A percentile compares a stretch with the other conserved stretches of the same genome.
Evolutionary conservation across 805 yeast genomes (phyloP).

Genomic region (Candida hispaniensis): DNA sequence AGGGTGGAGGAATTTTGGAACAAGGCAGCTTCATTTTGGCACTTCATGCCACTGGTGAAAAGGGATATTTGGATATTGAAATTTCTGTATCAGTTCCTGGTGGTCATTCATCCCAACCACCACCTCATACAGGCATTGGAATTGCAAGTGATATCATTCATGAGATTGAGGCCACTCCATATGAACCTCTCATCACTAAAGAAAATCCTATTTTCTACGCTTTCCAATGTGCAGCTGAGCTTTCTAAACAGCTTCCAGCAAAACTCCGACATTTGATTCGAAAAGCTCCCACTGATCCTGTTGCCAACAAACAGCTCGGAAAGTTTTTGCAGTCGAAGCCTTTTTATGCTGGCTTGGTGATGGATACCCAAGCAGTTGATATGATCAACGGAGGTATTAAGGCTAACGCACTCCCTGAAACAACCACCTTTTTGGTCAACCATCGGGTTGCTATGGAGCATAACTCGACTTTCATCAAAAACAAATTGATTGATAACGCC

Average conservation of each 20-base stretch:
- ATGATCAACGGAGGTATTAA: conserved; percentile 63
- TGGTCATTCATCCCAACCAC: conserved; percentile 76
- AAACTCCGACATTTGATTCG: conserved; percentile 21
- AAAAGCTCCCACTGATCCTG: conserved; percentile 20
- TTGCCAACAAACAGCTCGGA: conserved; percentile 15
- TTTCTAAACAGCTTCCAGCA: conserved; percentile 30
- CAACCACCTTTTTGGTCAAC: conserved; percentile 43
- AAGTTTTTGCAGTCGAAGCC: conserved; percentile 4
- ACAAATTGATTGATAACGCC: conserved; percentile 32
- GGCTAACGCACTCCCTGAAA: conserved; percentile 67
- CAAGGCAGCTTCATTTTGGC: conserved; percentile 45
- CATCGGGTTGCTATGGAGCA: conserved; percentile 56
- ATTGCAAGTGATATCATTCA: conserved; percentile 49
- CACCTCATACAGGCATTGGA: conserved; percentile 73
- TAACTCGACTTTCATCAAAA: conserved; percentile 34
- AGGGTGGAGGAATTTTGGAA: conserved; percentile 41
- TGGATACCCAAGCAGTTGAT: conserved; percentile 61
- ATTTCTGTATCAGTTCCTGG: conserved; percentile 52
- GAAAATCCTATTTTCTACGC: conserved; percentile 50
- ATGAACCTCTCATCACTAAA: conserved; percentile 35
- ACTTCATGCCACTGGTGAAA: conserved; percentile 42
- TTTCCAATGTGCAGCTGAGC: conserved; percentile 54
- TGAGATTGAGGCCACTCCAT: conserved; percentile 48
- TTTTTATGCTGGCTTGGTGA: conserved; percentile 27
- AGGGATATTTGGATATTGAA: conserved; percentile 44